These are phyloP conservation scores for Pythium oligandrum DNA, from an alignment of 352 stramenopile genomes.

Conservation along the genomic window DNA sequence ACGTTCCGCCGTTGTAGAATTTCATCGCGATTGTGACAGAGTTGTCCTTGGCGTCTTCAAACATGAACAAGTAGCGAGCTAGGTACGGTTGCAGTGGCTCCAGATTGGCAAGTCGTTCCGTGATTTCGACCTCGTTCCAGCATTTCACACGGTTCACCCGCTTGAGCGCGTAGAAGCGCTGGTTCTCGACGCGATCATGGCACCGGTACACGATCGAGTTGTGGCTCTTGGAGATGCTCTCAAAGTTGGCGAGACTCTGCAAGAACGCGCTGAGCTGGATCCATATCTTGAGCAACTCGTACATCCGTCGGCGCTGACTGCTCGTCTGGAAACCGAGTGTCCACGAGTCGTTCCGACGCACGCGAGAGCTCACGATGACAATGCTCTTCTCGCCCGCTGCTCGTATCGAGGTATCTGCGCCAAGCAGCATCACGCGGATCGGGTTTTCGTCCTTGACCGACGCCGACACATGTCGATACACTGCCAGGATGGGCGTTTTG, in stretches of 20 bases:
- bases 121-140: slow-evolving; percentile 37
- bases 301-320: slow-evolving; percentile 36
- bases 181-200: slow-evolving; percentile 21
- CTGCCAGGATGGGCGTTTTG: slow-evolving; percentile 51
- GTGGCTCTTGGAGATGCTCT: slow-evolving; percentile 43
- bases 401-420: slow-evolving; percentile 37
- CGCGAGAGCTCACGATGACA: slow-evolving; percentile 43
- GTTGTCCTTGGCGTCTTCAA: slow-evolving; percentile 41
- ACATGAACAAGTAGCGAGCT: slow-evolving; percentile 51
- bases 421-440: slow-evolving; percentile 49
- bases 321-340: slow-evolving; percentile 40
- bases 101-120: slow-evolving; percentile 29
- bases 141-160: slow-evolving; percentile 31
- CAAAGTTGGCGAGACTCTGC: slow-evolving; percentile 36
- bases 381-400: slow-evolving; percentile 39
- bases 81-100: slow-evolving; percentile 37
- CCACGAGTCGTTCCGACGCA: slow-evolving; percentile 52
- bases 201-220: slow-evolving; percentile 56
- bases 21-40: slow-evolving; percentile 62
- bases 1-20: slow-evolving; percentile 47
- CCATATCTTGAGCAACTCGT: slow-evolving; percentile 48
- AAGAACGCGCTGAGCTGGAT: slow-evolving; percentile 51
- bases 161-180: slow-evolving; percentile 42
- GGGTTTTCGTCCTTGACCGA: slow-evolving; percentile 32
- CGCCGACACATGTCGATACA: slow-evolving; percentile 34